Evolutionary conservation across 2,329 filamentous ascomycete species (phyloP).

Genomic region (Dactylonectria macrodidyma): DNA sequence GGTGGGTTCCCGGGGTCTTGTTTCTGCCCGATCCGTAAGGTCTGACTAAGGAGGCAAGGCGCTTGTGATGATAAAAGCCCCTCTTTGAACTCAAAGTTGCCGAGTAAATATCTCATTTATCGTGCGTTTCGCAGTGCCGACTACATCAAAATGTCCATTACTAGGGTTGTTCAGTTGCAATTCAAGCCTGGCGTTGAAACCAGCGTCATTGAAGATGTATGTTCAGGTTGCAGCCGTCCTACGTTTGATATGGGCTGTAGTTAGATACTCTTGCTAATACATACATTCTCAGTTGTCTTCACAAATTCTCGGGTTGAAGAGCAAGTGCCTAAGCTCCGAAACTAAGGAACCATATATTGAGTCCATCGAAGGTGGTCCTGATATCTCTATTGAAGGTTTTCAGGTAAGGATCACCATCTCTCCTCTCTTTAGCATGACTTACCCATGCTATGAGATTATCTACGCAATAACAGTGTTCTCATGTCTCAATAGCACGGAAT

Average conservation of each 20-base stretch:
- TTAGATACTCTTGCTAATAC: no score
- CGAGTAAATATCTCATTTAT: no score
- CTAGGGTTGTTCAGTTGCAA: slow-evolving; percentile 1
- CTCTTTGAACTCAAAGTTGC: no score
- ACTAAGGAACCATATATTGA: slow-evolving; percentile 8
- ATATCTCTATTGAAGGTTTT: slow-evolving; percentile 2
- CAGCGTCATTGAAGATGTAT: not conserved
- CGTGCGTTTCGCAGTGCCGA: no score
- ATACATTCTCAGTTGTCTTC: no score
- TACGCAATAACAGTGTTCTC: not conserved
- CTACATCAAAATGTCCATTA: slow-evolving; percentile 2
- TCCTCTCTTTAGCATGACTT: not conserved
- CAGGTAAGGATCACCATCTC: slow-evolving; percentile 1
- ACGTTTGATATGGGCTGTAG: no score
- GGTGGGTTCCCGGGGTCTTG: no score
- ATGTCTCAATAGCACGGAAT: not conserved
- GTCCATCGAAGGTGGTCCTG: slow-evolving; percentile 7
- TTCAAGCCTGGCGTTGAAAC: not conserved
- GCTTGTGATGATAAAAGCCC: no score
- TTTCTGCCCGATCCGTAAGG: no score
- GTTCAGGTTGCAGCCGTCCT: not conserved
- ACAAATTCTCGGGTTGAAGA: no score
- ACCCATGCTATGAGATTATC: no score
- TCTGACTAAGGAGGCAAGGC: no score
- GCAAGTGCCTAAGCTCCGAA: not conserved